Percentiles rank a stretch among this genome's conserved stretches.
Conservation (phyloP, 2,329 filamentous ascomycete species). For the Aspergillus ruber region DNA sequence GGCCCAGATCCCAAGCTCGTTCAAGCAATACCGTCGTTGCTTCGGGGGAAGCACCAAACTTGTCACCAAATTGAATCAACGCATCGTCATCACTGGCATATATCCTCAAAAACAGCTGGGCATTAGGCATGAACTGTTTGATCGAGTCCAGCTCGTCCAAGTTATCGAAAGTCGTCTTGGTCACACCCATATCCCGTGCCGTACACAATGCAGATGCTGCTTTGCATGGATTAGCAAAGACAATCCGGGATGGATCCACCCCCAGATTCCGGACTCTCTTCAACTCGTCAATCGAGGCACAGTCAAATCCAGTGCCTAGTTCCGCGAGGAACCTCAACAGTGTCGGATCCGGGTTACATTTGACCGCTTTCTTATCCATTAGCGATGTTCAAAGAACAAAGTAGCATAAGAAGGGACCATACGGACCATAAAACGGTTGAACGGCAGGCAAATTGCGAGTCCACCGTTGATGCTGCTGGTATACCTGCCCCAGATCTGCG, state of each 20-base stretch:
- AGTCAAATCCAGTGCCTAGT: constrained; percentile 21
- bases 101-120: constrained; percentile 17
- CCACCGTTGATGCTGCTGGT: constrained; percentile 14
- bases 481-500: constrained; percentile 13
- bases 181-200: constrained; percentile 12
- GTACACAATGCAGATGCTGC: constrained; percentile 12
- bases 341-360: constrained; percentile 22
- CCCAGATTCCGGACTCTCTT: constrained; percentile 13
- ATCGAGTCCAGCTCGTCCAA: constrained; percentile 22
- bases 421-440: constrained; percentile 16
- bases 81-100: constrained; percentile 4
- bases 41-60: constrained; percentile 17
- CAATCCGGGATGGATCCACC: constrained; percentile 17
- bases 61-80: neutral
- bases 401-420: neutral
- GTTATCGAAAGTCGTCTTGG: constrained; percentile 22
- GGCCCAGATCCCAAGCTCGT: constrained; percentile 14
- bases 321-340: constrained; percentile 17
- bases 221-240: constrained; percentile 25
- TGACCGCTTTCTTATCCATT: constrained; percentile 15
- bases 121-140: constrained; percentile 11
- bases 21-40: constrained; percentile 10
- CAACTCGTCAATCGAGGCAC: constrained; percentile 21
- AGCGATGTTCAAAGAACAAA: neutral
- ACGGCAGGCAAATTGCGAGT: constrained; percentile 9